phyloP scores from a whole-genome alignment of 805 yeast species.

The Candida tibetensis region DNA sequence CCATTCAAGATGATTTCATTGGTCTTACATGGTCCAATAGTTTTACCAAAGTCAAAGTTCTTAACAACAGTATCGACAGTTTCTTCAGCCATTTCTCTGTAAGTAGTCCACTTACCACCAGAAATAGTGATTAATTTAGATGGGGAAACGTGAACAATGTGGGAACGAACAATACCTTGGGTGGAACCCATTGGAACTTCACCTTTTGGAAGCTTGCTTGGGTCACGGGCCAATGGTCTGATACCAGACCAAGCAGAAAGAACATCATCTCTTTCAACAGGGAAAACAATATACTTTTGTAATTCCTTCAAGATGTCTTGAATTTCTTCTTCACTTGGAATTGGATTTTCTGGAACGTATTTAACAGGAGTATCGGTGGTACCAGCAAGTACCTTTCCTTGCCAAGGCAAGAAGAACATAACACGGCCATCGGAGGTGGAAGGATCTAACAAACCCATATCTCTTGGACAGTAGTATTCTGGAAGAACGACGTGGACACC shows the following conservation, averaged over 20 bases:
- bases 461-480: conserved; percentile 84
- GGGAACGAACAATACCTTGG: conserved; percentile 89
- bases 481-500: conserved; percentile 94
- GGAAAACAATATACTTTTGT: conserved; percentile 85
- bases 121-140: conserved; percentile 83
- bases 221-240: conserved; percentile 90
- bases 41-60: conserved; percentile 36
- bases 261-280: conserved; percentile 86
- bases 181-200: conserved; percentile 49
- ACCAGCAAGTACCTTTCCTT: conserved; percentile 93
- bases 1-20: conserved; percentile 63
- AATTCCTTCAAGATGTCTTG: conserved; percentile 82
- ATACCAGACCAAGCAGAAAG: conserved; percentile 96
- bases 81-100: conserved; percentile 96
- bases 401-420: conserved; percentile 97
- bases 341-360: conserved; percentile 69
- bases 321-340: conserved; percentile 85
- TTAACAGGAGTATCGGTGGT: conserved; percentile 89
- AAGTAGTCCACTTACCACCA: conserved; percentile 98
- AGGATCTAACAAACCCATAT: conserved; percentile 87
- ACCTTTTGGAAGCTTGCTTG: conserved; percentile 48
- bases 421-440: conserved; percentile 93
- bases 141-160: conserved; percentile 68
- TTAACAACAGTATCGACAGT: conserved; percentile 73
- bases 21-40: conserved; percentile 49